Evolutionary conservation across 345 rosid genomes (phyloP), one percentile per base, ranked within the genome.

Genomic region (Citrus sinensis): DNA sequence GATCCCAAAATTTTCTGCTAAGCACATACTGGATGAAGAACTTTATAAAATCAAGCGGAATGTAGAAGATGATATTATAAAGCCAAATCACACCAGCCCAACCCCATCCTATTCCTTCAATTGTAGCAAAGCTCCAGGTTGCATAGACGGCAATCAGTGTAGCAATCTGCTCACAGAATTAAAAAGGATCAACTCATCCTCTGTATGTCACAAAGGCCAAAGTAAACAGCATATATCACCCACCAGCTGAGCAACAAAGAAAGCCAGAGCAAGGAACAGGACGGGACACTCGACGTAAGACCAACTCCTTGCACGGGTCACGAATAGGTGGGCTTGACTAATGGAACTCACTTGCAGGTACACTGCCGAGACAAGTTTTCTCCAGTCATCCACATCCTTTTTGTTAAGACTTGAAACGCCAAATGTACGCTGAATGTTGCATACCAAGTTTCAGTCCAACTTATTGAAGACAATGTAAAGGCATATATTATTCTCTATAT

Each of bases 71-170:
- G 67, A 91, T 74, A 83, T 85, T 88, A 77, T 88, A 86, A 39
- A 88, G 86, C 93, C 95, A 91, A 51, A 88, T 71, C 7, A 88
- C 87, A 51, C 92, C 90, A 24, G 89, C 90, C 89, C 90, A 89
- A 42, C 89, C 88, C 91, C 93, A 90, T 54, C 91, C 93, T 17
- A 84, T 83, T 55, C 93, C 91, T 80, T 84, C 88, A 13, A 84
- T 87, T 14, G 86, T 87, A 49, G 87, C 84, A 72, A 90, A 90
- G 71, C 86, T 78, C 90, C 93, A 88, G 56, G 80, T 88, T 71
- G 90, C 91, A 19, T 88, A 90, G 14, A 88, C 91, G 5, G 89
- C 90, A 59, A 90, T 85, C 80, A 90, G 34, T 4, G 91, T 87
- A 35, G 91, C 91, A 84, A 80, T 76, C 90, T 90, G 82, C 61